phyloP scores from a whole-genome alignment of 257 asterid genomes.

The Plectranthus barbatus region DNA sequence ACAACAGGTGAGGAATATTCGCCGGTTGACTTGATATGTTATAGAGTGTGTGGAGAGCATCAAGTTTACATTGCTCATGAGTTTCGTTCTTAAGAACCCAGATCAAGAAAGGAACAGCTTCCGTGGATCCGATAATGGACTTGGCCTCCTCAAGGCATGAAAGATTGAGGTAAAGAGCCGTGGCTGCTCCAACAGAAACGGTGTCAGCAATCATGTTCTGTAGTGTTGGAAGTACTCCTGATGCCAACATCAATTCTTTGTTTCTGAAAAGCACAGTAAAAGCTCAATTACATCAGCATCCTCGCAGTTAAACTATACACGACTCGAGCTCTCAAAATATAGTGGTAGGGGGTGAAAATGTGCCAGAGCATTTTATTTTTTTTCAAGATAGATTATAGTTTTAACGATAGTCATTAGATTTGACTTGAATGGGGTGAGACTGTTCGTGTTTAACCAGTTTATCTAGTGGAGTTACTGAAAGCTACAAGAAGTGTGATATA shows the following conservation, averaged over 20 bases:
- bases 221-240: constrained; percentile 65
- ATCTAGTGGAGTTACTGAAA: background rate
- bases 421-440: background rate
- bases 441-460: background rate
- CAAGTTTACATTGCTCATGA: constrained; percentile 59
- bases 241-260: constrained; percentile 79
- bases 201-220: constrained; percentile 54
- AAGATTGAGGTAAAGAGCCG: constrained; percentile 89
- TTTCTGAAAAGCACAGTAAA: constrained; percentile 45
- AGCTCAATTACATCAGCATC: background rate
- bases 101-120: constrained; percentile 74
- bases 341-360: too few relatives aligned
- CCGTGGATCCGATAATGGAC: constrained; percentile 60
- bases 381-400: too few relatives aligned
- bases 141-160: constrained; percentile 93
- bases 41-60: constrained; percentile 83
- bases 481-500: background rate
- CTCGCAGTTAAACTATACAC: too few relatives aligned
- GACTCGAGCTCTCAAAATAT: too few relatives aligned
- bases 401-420: too few relatives aligned
- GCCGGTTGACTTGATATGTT: constrained; percentile 64
- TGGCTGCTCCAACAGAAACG: constrained; percentile 52
- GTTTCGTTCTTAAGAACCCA: constrained; percentile 47
- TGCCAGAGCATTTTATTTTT: too few relatives aligned
- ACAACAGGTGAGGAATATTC: constrained; percentile 62